A percentile compares a stretch with the other conserved stretches of the same genome.
phyloP scores from a whole-genome alignment of 2,329 filamentous ascomycete genomes.

The Cyanodermella asteris region DNA sequence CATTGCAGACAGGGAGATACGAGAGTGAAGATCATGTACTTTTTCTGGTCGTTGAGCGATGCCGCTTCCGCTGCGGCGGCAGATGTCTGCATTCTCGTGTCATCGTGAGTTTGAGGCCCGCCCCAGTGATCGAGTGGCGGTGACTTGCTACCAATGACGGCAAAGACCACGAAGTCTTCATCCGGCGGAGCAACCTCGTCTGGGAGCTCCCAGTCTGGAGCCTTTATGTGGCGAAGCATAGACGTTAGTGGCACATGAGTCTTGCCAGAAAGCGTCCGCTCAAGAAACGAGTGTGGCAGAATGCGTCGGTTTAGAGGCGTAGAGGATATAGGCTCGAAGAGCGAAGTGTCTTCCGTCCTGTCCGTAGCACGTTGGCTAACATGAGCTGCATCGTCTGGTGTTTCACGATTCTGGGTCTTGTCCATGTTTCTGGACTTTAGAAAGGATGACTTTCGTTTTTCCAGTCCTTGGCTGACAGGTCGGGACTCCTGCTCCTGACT shows the following conservation, averaged over 20 bases:
- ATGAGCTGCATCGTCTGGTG: no score
- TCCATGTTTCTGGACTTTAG: no score
- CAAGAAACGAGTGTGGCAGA: slow-evolving; percentile 59
- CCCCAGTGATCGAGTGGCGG: slow-evolving; percentile 44
- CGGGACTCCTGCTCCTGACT: no score
- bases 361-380: no score
- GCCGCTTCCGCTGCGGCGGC: slow-evolving; percentile 27
- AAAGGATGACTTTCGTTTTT: no score
- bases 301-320: slow-evolving; percentile 66
- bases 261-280: slow-evolving; percentile 57
- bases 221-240: slow-evolving; percentile 58
- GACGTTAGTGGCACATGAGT: slow-evolving; percentile 60
- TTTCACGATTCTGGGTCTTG: no score
- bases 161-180: slow-evolving; percentile 75
- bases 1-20: slow-evolving; percentile 78
- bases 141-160: slow-evolving; percentile 72
- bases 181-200: slow-evolving; percentile 71
- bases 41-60: slow-evolving; percentile 38
- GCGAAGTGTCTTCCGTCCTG: slow-evolving; percentile 28
- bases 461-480: no score
- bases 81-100: slow-evolving; percentile 12
- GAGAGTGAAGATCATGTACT: slow-evolving; percentile 81
- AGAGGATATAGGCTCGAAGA: slow-evolving; percentile 71
- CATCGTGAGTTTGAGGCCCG: slow-evolving; percentile 11
- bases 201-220: slow-evolving; percentile 56